These are phyloP conservation scores for Bromus sterilis DNA, from an alignment of 176 grass and related monocot genomes.

Conservation along the genomic window DNA sequence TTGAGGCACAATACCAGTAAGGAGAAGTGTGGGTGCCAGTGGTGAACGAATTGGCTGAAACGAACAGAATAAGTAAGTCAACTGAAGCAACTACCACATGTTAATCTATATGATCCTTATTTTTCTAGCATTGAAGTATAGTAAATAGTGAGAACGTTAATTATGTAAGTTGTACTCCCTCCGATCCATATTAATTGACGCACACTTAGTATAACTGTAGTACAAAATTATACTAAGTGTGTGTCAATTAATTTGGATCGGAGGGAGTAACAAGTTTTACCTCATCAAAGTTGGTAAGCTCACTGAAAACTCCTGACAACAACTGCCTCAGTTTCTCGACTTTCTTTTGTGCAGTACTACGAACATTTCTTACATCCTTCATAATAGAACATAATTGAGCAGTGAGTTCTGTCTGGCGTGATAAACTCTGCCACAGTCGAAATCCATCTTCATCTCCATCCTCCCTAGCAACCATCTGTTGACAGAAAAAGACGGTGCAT, in stretches of 20 bases:
- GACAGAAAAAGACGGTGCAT: background rate
- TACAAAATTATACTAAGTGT: too few relatives aligned
- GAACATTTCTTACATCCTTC: constrained; percentile 81
- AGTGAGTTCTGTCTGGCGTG: constrained; percentile 46
- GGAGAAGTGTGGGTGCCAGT: constrained; percentile 51
- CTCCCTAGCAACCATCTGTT: constrained; percentile 58
- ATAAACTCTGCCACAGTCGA: constrained; percentile 87
- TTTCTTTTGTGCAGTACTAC: constrained; percentile 84
- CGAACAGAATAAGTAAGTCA: constrained; percentile 5
- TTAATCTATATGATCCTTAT: background rate
- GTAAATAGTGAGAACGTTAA: background rate
- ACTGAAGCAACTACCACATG: constrained; percentile 8
- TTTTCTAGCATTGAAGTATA: constrained; percentile 14
- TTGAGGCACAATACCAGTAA: constrained; percentile 71
- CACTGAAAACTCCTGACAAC: constrained; percentile 66
- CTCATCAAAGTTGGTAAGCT: constrained; percentile 95
- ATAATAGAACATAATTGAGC: constrained; percentile 85
- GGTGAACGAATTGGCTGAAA: constrained; percentile 93
- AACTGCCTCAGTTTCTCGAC: constrained; percentile 82
- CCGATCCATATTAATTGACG: too few relatives aligned
- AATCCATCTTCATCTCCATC: constrained; percentile 85
- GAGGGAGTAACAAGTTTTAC: too few relatives aligned
- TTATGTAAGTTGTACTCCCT: too few relatives aligned
- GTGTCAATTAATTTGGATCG: too few relatives aligned
- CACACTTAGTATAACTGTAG: too few relatives aligned